A percentile compares a stretch with the other conserved stretches of the same genome.
phyloP scores from a whole-genome alignment of 164 flowering plant species.

The Malania oleifera region DNA sequence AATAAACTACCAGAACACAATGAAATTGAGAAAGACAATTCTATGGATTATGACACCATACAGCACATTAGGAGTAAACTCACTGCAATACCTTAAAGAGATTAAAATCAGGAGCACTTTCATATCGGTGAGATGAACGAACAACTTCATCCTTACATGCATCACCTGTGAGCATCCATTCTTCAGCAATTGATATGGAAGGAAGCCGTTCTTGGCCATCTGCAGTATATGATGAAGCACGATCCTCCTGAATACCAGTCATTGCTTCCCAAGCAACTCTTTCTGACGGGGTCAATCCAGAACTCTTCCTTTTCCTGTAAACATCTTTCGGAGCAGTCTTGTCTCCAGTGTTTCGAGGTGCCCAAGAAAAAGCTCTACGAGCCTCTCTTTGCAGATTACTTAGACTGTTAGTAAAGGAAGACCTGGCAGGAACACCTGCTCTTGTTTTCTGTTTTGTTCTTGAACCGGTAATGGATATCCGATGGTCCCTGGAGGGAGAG shows the following conservation, averaged over 20 bases:
- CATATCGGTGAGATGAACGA: conserved; percentile 86
- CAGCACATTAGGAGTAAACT: not conserved
- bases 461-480: conserved; percentile 55
- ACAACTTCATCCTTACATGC: conserved; percentile 70
- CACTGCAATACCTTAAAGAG: conserved; percentile 75
- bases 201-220: conserved; percentile 93
- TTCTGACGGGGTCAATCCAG: conserved; percentile 81
- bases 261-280: conserved; percentile 90
- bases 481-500: conserved; percentile 67
- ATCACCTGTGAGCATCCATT: conserved; percentile 96
- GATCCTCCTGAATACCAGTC: conserved; percentile 94
- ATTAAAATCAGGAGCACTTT: conserved; percentile 88
- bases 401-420: conserved; percentile 75
- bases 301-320: conserved; percentile 84
- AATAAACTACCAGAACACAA: too few relatives aligned
- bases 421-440: conserved; percentile 49
- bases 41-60: too few relatives aligned
- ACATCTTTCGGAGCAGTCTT: conserved; percentile 70
- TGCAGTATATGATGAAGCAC: conserved; percentile 42
- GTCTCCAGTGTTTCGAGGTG: conserved; percentile 71
- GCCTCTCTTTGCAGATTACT: conserved; percentile 95
- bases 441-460: conserved; percentile 64
- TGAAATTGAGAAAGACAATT: too few relatives aligned
- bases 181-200: conserved; percentile 78
- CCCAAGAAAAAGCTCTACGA: conserved; percentile 95